Percentiles rank a stretch among this genome's conserved stretches.
Evolutionary conservation across 768 basidiomycete genomes (phyloP).

Genomic region (Lactarius sp.): DNA sequence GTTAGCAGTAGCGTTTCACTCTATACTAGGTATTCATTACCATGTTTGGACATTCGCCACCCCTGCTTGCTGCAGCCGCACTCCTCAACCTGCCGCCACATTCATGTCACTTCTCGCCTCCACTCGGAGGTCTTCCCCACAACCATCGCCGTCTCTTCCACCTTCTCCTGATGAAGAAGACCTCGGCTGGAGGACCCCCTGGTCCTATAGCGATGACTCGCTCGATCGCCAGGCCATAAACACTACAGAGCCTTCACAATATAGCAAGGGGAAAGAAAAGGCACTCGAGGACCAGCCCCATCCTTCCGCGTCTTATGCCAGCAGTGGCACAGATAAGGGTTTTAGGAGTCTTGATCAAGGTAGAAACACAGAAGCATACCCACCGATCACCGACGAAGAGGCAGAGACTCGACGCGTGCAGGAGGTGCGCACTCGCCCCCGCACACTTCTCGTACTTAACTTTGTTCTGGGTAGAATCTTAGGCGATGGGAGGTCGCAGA

Average conservation of each 20-base stretch:
- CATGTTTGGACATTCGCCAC: neutral
- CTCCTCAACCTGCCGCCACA: neutral
- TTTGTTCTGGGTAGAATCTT: constrained; percentile 50
- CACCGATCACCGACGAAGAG: constrained; percentile 61
- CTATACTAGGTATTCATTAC: neutral
- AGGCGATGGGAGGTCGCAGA: constrained; percentile 75
- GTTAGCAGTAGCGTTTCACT: neutral
- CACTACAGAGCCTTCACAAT: neutral
- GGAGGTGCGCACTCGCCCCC: constrained; percentile 48
- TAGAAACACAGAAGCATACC: constrained; percentile 41
- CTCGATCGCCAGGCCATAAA: constrained; percentile 7
- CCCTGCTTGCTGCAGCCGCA: neutral
- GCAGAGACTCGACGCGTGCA: constrained; percentile 64
- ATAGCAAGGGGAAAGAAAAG: constrained; percentile 23
- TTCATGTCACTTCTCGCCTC: constrained; percentile 10
- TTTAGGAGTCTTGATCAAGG: neutral
- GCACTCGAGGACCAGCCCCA: neutral
- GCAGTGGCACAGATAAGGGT: constrained; percentile 11
- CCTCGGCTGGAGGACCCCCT: constrained; percentile 15
- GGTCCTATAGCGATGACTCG: constrained; percentile 7
- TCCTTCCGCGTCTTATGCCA: neutral
- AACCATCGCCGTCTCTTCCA: constrained; percentile 4
- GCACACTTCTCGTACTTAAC: constrained; percentile 1
- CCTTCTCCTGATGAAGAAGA: constrained; percentile 22
- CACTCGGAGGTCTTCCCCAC: constrained; percentile 8